Conservation (phyloP, 208 protist species). For the Wallacemonas sp. region DNA sequence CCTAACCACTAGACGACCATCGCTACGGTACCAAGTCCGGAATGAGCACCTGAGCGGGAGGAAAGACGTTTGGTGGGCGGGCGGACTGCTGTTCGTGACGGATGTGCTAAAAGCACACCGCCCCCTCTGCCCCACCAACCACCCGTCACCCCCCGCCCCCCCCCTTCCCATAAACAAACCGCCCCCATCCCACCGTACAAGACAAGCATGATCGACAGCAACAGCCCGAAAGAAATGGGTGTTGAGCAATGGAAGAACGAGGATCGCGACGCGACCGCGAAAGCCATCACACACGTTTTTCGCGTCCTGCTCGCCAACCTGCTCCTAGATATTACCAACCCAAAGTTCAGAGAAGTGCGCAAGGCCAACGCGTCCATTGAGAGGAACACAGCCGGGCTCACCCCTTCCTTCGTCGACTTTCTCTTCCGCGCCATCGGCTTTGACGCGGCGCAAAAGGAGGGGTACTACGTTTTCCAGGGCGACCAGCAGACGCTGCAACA, state of each 20-base stretch:
- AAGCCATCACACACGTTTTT: conserved; percentile 46
- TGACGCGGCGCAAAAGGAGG: conserved; percentile 20
- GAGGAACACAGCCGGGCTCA: conserved; percentile 25
- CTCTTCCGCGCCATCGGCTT: conserved; percentile 64
- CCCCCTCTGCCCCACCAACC: background rate
- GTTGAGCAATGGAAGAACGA: conserved; percentile 4
- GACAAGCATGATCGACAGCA: too few relatives aligned
- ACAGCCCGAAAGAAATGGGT: too few relatives aligned
- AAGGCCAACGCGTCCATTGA: conserved; percentile 48
- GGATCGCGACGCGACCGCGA: background rate
- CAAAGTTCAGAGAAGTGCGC: conserved; percentile 55
- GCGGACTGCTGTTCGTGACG: background rate
- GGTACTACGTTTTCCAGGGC: conserved; percentile 54
- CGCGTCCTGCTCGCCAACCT: conserved; percentile 68
- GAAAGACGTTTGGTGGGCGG: background rate
- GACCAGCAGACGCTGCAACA: conserved; percentile 33
- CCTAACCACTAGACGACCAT: conserved; percentile 96
- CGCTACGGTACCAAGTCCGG: conserved; percentile 27
- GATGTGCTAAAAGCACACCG: too few relatives aligned
- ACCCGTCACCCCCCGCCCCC: background rate
- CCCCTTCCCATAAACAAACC: background rate
- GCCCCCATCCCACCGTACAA: too few relatives aligned
- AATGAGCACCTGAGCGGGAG: background rate
- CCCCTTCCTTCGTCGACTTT: conserved; percentile 32
- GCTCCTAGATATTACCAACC: conserved; percentile 62